Evolutionary conservation across 2,329 filamentous ascomycete species (phyloP).

Genomic region (Scedosporium boydii): DNA sequence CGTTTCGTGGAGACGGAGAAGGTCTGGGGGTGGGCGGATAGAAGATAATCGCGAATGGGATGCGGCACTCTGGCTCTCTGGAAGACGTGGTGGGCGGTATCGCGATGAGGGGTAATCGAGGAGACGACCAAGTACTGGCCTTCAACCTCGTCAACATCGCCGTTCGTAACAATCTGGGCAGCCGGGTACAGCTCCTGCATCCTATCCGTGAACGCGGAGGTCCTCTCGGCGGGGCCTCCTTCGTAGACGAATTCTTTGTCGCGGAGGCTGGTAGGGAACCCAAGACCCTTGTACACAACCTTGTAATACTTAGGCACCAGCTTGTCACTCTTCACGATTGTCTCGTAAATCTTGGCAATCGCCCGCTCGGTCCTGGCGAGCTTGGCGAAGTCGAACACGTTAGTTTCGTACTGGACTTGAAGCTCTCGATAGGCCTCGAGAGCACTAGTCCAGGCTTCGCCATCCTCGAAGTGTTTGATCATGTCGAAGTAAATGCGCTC

Average conservation of each 20-base stretch:
- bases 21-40: slow-evolving; percentile 65
- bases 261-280: slow-evolving; percentile 69
- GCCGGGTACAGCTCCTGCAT: slow-evolving; percentile 86
- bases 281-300: slow-evolving; percentile 79
- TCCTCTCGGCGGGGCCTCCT: slow-evolving; percentile 65
- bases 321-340: slow-evolving; percentile 71
- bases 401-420: slow-evolving; percentile 81
- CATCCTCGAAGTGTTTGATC: slow-evolving; percentile 89
- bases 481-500: slow-evolving; percentile 89
- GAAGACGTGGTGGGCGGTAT: slow-evolving; percentile 74
- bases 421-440: slow-evolving; percentile 84
- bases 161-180: slow-evolving; percentile 67
- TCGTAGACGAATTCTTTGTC: slow-evolving; percentile 94
- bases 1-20: slow-evolving; percentile 72
- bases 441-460: slow-evolving; percentile 87
- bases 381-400: slow-evolving; percentile 84
- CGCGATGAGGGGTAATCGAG: slow-evolving; percentile 70
- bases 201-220: slow-evolving; percentile 75
- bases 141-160: slow-evolving; percentile 68
- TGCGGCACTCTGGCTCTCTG: slow-evolving; percentile 79
- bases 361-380: slow-evolving; percentile 80
- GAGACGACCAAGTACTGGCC: slow-evolving; percentile 84
- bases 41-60: slow-evolving; percentile 75
- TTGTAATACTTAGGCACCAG: slow-evolving; percentile 80
- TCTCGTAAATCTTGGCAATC: slow-evolving; percentile 88